phyloP scores from a whole-genome alignment of 495 filamentous ascomycete species.

The Jackrogersella minutella region DNA sequence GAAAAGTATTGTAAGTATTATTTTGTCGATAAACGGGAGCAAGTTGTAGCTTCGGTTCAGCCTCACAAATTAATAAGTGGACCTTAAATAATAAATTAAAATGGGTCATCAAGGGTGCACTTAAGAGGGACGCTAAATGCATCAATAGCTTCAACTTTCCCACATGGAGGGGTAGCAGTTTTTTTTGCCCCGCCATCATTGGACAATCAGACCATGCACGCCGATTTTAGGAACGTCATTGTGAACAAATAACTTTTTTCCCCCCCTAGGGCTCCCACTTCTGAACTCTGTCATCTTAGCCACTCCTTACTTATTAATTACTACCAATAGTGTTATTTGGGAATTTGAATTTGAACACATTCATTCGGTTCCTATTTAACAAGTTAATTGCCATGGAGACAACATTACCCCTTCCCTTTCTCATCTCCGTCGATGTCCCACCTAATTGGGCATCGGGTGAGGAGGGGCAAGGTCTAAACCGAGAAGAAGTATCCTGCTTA shows the following conservation, averaged over 20 bases:
- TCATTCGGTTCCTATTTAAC: constrained; percentile 1
- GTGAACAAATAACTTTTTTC: constrained; percentile 22
- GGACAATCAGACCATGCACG: constrained; percentile 21
- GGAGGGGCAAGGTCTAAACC: constrained; percentile 60
- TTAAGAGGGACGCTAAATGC: neutral
- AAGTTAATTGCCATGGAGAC: constrained; percentile 54
- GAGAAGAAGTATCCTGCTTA: constrained; percentile 79
- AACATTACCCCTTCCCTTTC: constrained; percentile 63
- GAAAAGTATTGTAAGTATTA: neutral
- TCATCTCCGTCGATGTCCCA: constrained; percentile 65
- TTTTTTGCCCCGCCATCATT: constrained; percentile 39
- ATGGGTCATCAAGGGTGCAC: neutral
- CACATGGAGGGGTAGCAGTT: constrained; percentile 29
- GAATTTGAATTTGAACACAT: constrained; percentile 1
- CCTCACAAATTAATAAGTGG: constrained; percentile 1
- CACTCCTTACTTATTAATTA: neutral
- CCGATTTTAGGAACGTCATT: constrained; percentile 44
- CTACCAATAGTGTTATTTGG: too few relatives aligned
- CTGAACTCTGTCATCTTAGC: neutral
- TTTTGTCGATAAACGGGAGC: neutral
- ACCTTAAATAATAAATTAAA: neutral
- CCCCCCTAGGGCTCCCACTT: constrained; percentile 4
- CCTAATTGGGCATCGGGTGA: constrained; percentile 56
- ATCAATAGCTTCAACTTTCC: constrained; percentile 17
- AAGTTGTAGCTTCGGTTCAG: neutral